Base-by-base conservation (phyloP, 1,284 basidiomycete species). In the Ceratorhiza oryzae-sativae region DNA sequence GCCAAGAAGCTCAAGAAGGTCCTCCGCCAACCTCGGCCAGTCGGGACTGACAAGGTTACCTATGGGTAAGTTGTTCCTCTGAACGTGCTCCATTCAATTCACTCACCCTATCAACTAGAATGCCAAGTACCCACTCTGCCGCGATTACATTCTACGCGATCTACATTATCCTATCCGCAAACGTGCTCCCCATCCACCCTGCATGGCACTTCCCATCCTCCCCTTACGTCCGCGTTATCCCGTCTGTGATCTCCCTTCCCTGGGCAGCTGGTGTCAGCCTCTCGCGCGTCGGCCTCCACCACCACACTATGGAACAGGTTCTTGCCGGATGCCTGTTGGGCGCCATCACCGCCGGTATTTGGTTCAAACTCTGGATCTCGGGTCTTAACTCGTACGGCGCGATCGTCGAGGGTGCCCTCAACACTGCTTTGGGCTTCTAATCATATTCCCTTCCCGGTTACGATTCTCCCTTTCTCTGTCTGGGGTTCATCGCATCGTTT, bases 51-150 rank as follows among this genome's bases (percentile, higher is more conserved):
- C 65, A 91, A 88, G 77, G 82, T 82, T 60, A 82, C 86, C 3
- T 91, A 89, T 77, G 90, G 90, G 90, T 90, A 75, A 53, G 86
- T 79, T 34, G n/a, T 72, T 61, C 30, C 13, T 77, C 73, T 30
- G 55, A 36, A 20, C 56, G 30, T 48, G 62, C 15, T 74, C 49
- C 13, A 74, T 36, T 32, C 56, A 34, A 15, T 32, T 27, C 23
- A 12, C 30, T 49, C 49, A 30, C 49, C 77, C 48, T 71, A 73
- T 10, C 78, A 77, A 77, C 9, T 18, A 93, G 92, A 2, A 95
- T 95, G 93, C 94, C 94, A 2, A 93, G 90, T 65, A 95, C 94
- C 1, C 94, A 96, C 79, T 91, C 92, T 3, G 90, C 92, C 2
- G 84, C 85, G 0, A 90, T 93, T 75, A 84, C 86, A 0, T 95